Percentiles rank a stretch among this genome's conserved stretches.
phyloP scores from a whole-genome alignment of 441 rosid species.

The Gossypium trilobum region DNA sequence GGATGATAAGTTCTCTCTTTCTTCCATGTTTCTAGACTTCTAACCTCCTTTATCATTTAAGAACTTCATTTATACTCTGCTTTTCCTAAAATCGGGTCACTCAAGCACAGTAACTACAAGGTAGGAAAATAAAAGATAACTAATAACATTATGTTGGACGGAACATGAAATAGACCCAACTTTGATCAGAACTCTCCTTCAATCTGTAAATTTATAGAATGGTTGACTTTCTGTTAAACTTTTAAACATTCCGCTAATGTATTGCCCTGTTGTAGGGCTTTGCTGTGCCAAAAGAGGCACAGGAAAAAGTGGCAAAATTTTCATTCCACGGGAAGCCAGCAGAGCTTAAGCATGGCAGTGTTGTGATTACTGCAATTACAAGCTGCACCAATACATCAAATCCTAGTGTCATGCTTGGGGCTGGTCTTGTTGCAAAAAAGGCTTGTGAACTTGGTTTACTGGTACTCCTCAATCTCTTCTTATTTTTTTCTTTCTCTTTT shows the following conservation, averaged over 20 bases:
- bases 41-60: background rate
- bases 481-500: background rate
- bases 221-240: background rate
- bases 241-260: background rate
- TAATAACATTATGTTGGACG: background rate
- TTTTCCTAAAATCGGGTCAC: background rate
- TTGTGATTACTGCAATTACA: constrained; percentile 96
- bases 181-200: background rate
- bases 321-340: constrained; percentile 79
- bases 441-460: constrained; percentile 90
- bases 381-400: constrained; percentile 99
- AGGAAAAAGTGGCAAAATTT: constrained; percentile 66
- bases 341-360: constrained; percentile 89
- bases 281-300: constrained; percentile 83
- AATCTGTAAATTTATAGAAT: background rate
- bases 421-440: constrained; percentile 96
- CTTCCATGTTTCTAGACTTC: background rate
- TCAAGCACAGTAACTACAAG: background rate
- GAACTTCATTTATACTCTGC: background rate
- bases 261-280: constrained; percentile 52
- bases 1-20: background rate
- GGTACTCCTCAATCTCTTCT: constrained; percentile 27
- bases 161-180: background rate
- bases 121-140: background rate
- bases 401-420: constrained; percentile 99